Conservation (phyloP, 108 stramenopile species). For the Cyclotella distinguenda region DNA sequence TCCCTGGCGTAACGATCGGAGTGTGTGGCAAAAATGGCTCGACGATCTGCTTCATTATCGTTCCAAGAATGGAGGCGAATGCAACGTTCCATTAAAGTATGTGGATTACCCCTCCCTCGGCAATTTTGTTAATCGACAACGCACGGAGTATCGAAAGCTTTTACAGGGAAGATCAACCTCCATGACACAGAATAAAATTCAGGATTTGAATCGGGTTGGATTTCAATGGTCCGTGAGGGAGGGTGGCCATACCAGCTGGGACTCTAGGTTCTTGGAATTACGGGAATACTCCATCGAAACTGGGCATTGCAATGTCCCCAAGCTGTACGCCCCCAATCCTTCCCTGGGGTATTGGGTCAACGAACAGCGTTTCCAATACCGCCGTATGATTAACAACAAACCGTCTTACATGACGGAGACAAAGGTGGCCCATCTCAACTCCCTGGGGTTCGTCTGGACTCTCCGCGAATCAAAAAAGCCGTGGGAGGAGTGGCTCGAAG, state of each 20-base stretch:
- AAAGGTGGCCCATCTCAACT: conserved; percentile 17
- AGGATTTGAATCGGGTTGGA: conserved; percentile 25
- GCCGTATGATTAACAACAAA: conserved; percentile 16
- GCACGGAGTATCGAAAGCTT: conserved; percentile 38
- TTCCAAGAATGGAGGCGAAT: conserved; percentile 21
- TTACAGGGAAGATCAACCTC: conserved; percentile 16
- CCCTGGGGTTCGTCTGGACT: conserved; percentile 28
- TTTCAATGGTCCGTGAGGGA: conserved; percentile 33
- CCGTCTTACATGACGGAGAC: conserved; percentile 24
- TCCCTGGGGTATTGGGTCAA: conserved; percentile 41
- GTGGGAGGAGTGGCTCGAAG: conserved; percentile 25
- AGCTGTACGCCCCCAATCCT: conserved; percentile 25
- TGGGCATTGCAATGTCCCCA: conserved; percentile 35
- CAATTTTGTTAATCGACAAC: conserved; percentile 39
- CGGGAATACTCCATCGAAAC: not conserved
- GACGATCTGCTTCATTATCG: conserved; percentile 29
- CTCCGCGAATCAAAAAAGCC: conserved; percentile 11
- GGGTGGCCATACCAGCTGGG: conserved; percentile 37
- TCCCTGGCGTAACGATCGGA: conserved; percentile 20
- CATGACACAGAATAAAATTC: conserved; percentile 31
- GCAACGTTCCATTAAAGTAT: conserved; percentile 31
- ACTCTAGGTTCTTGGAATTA: conserved; percentile 10
- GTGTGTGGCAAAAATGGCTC: conserved; percentile 24
- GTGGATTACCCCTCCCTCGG: conserved; percentile 27
- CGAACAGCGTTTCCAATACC: conserved; percentile 45